Evolutionary conservation across 805 yeast species (phyloP).

Genomic region (Metschnikowia noctiluminum): DNA sequence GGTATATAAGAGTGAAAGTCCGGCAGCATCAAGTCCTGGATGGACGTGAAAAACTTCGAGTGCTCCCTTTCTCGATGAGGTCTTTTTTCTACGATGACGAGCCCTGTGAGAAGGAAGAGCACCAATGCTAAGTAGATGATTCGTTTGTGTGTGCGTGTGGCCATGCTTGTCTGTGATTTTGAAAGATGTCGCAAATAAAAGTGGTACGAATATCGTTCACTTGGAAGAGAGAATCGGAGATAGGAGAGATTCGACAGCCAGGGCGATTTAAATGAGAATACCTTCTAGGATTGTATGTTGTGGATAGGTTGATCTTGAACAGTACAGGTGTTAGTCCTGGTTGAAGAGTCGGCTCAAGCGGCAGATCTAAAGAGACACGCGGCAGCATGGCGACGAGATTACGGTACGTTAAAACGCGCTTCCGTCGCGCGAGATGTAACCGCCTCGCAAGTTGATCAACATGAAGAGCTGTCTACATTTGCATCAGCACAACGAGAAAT

Average conservation of each 20-base stretch:
- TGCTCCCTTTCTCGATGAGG: constrained; percentile 11
- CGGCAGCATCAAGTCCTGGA: constrained; percentile 11
- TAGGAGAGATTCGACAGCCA: too few relatives aligned
- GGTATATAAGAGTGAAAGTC: constrained; percentile 2
- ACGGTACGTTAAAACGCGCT: background rate
- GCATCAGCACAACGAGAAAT: too few relatives aligned
- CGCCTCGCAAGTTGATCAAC: too few relatives aligned
- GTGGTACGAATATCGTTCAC: too few relatives aligned
- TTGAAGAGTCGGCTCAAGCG: background rate
- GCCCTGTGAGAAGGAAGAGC: constrained; percentile 16
- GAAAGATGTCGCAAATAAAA: too few relatives aligned
- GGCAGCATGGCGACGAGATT: background rate
- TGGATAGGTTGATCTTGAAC: too few relatives aligned
- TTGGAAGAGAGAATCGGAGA: too few relatives aligned
- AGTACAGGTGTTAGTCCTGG: background rate
- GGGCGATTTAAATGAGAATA: too few relatives aligned
- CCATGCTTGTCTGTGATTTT: constrained; percentile 5
- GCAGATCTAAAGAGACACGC: background rate
- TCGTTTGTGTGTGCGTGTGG: constrained; percentile 13
- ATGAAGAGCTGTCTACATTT: too few relatives aligned
- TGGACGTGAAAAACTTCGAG: constrained; percentile 8
- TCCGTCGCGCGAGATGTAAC: background rate
- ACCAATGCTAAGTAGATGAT: constrained; percentile 8
- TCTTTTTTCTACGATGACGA: constrained; percentile 16
- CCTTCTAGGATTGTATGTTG: too few relatives aligned